Evolutionary conservation across 345 rosid genomes (phyloP), one percentile per base, ranked within the genome.

Genomic region (Kernera saxatilis): DNA sequence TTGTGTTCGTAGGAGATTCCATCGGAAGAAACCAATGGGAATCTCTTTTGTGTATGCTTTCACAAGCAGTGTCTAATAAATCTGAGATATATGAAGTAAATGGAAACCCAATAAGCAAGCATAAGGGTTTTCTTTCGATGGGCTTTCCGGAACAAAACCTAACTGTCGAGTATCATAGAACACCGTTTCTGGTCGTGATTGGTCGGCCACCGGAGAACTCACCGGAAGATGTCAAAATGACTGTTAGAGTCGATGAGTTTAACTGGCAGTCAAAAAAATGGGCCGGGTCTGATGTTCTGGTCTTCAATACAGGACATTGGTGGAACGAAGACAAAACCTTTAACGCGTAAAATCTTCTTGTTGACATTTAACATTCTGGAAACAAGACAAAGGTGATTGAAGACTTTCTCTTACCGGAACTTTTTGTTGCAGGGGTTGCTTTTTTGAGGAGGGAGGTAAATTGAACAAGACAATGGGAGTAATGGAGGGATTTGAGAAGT

Each of bases 1-100:
- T 94, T 23, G 89, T 94, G 50, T 91, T 91, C 69, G 87, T 87
- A 0, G 98, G 99, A 13, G 98, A 94, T 75, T 91, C 99, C 0
- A 83, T 91, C 2, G 98, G 90, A 54, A 85, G 98, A 82, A 89
- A 91, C 78, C 98, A 89, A 58, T 91, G 98, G 97, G 99, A 94
- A 69, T 89, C 93, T 15, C 77, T 89, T 22, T 8, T 86, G 18
- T 94, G 99, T 84, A 83, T 91, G 88, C 82, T 89, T 8, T 81
- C 84, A 51, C 81, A 78, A 58, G 83, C 83, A 11, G 86, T 89
- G 54, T 13, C 86, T 36, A 81, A 91, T 70, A 37, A 29, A 30
- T 89, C 98, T 10, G 54, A 82, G 5, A 83, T 89, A 35, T 87
- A 81, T 45, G 96, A 94, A 81, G 91, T 78, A 23, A 73, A 83